Evolutionary conservation across 2,329 filamentous ascomycete species (phyloP), one percentile per base, ranked within the genome.

Genomic region (Cladosporium austrohemisphaericum): DNA sequence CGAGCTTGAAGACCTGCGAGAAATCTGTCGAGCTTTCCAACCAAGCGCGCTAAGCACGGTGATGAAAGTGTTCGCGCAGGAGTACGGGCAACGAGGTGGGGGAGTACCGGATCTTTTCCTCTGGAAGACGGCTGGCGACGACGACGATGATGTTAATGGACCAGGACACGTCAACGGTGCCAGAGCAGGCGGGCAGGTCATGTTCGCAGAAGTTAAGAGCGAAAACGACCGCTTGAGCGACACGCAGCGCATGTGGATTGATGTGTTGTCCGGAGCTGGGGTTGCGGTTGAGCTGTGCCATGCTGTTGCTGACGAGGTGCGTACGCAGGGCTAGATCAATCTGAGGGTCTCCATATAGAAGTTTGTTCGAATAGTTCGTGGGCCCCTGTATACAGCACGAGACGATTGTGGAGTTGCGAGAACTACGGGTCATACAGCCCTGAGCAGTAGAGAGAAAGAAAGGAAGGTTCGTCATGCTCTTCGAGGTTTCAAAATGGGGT

Each of bases 241-340:
- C 73, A 95, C 91, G 14, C 93, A 98, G 72, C 76, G 93, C 59
- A 77, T 98, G 57, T 98, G 93, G 93, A 95, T 97, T 61, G 88
- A 97, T 74, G 89, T 96, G 6, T 76, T 98, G 46, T 85, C 84
- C 6, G 84, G 85, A 1, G 90, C 91, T 1, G 92, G 93, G 2
- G 79, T 97, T 31, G 80, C 78, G 57, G 92, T 97, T 22, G 91
- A 95, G 60, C 74, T 97, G 56, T 94, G 80, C 57, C 77, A 81
- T 68, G 81, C 80, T 19, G 75, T 82, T 57, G 80, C 81, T 5
- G 75, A 67, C 56, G 78, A 83, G 61, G 74, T 82, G 4, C 66
- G 65, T 48, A 35, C 28, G n/a, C 43, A 50, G 45, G 44, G 35
- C 13, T 48, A 44, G 22, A 23, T 5, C 5, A 31, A 13, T 13